phyloP scores from a whole-genome alignment of 352 stramenopile genomes.

The Blastocystis sp. region DNA sequence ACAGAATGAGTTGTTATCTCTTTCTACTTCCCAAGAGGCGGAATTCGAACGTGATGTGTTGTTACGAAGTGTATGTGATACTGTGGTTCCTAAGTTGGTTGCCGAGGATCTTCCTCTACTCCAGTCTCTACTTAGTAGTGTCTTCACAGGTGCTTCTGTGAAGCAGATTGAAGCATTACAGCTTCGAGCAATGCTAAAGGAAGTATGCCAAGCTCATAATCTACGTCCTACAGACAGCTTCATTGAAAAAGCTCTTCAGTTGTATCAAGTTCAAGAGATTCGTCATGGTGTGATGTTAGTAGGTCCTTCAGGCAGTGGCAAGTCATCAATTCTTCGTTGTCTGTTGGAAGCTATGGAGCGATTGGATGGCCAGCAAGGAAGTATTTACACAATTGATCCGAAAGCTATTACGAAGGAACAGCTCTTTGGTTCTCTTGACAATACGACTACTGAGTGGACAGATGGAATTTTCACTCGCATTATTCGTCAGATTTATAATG shows the following conservation, averaged over 20 bases:
- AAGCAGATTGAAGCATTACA: slow-evolving; percentile 77
- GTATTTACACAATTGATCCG: slow-evolving; percentile 95
- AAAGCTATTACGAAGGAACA: slow-evolving; percentile 96
- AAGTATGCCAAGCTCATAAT: slow-evolving; percentile 79
- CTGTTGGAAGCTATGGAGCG: slow-evolving; percentile 85
- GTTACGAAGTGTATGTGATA: slow-evolving; percentile 94
- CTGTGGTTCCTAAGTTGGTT: slow-evolving; percentile 96
- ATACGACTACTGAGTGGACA: slow-evolving; percentile 97
- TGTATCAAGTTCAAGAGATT: slow-evolving; percentile 93
- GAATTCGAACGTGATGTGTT: slow-evolving; percentile 83
- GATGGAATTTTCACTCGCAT: slow-evolving; percentile 96
- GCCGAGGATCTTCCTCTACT: slow-evolving; percentile 92
- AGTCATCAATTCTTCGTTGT: slow-evolving; percentile 81
- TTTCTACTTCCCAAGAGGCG: slow-evolving; percentile 59
- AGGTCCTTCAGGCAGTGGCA: slow-evolving; percentile 87
- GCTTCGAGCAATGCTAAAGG: slow-evolving; percentile 78
- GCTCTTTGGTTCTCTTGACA: slow-evolving; percentile 95
- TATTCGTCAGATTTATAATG: slow-evolving; percentile 89
- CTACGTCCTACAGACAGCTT: slow-evolving; percentile 81
- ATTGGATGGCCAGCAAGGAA: slow-evolving; percentile 87
- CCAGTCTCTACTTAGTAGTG: slow-evolving; percentile 84
- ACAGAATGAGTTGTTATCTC: slow-evolving; percentile 65
- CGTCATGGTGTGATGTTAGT: slow-evolving; percentile 97
- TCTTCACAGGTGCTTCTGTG: slow-evolving; percentile 86
- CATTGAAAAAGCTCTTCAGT: slow-evolving; percentile 95